A percentile compares a stretch with the other conserved stretches of the same genome.
Evolutionary conservation across 2,329 filamentous ascomycete species (phyloP).

Genomic region (Hawksworthiomyces lignivorus): DNA sequence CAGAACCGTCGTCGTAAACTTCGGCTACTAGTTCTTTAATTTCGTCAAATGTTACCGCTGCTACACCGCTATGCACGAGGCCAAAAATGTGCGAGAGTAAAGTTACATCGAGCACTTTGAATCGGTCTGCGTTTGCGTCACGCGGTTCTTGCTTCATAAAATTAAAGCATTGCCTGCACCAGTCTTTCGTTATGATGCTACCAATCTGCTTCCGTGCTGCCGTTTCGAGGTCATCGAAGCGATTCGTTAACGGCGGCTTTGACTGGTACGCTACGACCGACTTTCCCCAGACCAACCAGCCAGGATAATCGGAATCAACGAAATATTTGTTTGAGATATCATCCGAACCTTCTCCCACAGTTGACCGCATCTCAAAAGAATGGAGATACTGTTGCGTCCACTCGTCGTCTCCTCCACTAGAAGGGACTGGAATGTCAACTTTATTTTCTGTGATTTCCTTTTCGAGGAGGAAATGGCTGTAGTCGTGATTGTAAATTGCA

Average conservation of each 20-base stretch:
- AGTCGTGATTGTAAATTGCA: conserved; percentile 77
- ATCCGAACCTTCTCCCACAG: neutral
- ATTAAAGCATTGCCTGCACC: conserved; percentile 81
- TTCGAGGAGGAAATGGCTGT: conserved; percentile 77
- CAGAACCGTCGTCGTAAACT: conserved; percentile 85
- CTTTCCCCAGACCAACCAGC: conserved; percentile 94
- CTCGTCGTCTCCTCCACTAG: conserved; percentile 55
- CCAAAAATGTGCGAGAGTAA: conserved; percentile 86
- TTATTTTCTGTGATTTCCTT: conserved; percentile 72
- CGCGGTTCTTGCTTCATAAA: conserved; percentile 42
- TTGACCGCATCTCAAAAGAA: conserved; percentile 55
- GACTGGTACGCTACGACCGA: conserved; percentile 72
- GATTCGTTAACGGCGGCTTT: conserved; percentile 57
- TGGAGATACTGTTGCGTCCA: conserved; percentile 76
- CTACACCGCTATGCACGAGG: conserved; percentile 72
- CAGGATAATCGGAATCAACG: conserved; percentile 84
- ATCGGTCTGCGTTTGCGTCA: conserved; percentile 48
- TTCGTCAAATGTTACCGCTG: conserved; percentile 74
- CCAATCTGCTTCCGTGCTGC: conserved; percentile 72
- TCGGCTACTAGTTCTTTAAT: conserved; percentile 71
- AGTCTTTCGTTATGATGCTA: conserved; percentile 67
- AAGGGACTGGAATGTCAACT: conserved; percentile 61
- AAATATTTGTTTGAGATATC: conserved; percentile 61
- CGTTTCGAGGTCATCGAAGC: conserved; percentile 74
- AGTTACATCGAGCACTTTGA: conserved; percentile 81